Conservation (phyloP, 345 rosid genomes). For the Gossypium anomalum region DNA sequence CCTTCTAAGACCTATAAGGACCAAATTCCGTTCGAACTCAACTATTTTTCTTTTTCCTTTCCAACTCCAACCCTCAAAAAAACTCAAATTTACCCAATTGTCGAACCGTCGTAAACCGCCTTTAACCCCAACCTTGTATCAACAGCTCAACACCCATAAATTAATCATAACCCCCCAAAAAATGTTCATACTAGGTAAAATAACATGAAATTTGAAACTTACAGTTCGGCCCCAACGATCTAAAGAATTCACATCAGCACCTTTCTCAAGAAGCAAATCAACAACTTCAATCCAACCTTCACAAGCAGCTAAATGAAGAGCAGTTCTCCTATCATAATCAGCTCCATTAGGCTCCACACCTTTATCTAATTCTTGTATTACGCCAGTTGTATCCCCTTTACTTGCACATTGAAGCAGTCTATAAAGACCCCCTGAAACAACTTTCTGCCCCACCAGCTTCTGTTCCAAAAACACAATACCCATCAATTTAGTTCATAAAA, state of each 20-base stretch:
- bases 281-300: slow-evolving; percentile 58
- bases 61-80: no score
- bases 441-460: slow-evolving; percentile 22
- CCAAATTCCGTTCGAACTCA: no score
- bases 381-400: slow-evolving; percentile 47
- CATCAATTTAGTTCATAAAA: background rate
- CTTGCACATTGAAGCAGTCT: slow-evolving; percentile 48
- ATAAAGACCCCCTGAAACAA: slow-evolving; percentile 44
- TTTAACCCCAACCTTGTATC: no score
- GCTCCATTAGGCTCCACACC: slow-evolving; percentile 43
- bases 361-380: slow-evolving; percentile 47
- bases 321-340: slow-evolving; percentile 64
- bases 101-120: no score
- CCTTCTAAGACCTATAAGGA: no score
- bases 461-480: slow-evolving; percentile 5
- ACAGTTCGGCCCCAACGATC: slow-evolving; percentile 75
- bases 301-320: slow-evolving; percentile 60
- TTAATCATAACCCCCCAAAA: background rate
- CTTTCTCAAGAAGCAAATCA: slow-evolving; percentile 46
- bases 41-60: no score
- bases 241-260: slow-evolving; percentile 49
- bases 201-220: slow-evolving; percentile 21
- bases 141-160: background rate
- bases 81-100: no score
- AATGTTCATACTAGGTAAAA: background rate